Conservation (phyloP, 495 filamentous ascomycete species). For the Letharia lupina region DNA sequence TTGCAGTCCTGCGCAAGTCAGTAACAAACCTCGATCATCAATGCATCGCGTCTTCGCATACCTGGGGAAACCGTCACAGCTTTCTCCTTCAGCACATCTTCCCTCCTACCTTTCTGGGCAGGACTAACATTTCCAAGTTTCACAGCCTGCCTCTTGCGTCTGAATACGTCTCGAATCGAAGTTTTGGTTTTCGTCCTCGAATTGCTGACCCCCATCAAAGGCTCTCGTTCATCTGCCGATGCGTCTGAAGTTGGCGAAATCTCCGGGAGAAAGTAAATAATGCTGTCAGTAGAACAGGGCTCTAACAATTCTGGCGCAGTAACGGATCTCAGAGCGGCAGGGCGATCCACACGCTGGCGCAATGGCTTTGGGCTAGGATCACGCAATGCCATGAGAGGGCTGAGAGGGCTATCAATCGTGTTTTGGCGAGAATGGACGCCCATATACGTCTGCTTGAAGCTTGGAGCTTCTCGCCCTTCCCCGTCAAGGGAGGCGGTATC, state of each 20-base stretch:
- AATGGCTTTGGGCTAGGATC: not conserved
- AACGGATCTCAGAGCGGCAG: not conserved
- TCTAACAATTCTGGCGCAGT: not conserved
- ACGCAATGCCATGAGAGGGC: not conserved
- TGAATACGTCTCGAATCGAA: not conserved
- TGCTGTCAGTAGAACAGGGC: not conserved
- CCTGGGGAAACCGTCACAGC: not conserved
- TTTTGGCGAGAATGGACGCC: not conserved
- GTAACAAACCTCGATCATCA: not conserved
- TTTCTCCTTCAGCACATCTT: not conserved
- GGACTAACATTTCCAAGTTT: not conserved
- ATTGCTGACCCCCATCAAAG: not conserved
- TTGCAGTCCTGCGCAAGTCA: not conserved
- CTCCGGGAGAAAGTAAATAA: not conserved
- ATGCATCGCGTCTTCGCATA: not conserved
- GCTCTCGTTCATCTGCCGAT: not conserved
- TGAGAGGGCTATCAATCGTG: not conserved
- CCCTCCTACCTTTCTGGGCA: not conserved
- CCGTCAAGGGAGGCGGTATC: not conserved
- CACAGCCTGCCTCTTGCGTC: not conserved
- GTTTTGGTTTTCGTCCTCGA: not conserved
- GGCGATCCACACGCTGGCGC: not conserved
- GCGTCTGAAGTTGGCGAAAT: not conserved
- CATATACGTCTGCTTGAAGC: slow-evolving; percentile 1
- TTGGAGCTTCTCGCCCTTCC: not conserved